Evolutionary conservation across 2,329 filamentous ascomycete genomes (phyloP), one percentile per base, ranked within the genome.

Genomic region (Paraphaeosphaeria sporulosa): DNA sequence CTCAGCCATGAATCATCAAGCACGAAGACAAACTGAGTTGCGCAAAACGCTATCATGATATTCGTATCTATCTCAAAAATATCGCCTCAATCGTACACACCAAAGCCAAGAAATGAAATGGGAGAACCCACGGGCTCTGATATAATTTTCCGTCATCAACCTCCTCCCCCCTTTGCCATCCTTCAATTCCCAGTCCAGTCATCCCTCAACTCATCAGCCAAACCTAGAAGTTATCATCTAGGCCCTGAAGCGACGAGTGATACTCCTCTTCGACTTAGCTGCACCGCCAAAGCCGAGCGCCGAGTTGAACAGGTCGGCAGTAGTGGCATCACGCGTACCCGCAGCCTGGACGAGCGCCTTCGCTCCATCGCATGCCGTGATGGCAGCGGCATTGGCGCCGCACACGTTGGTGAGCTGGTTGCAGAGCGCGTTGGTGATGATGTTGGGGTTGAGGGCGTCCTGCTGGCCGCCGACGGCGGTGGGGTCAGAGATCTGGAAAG

Each of bases 391-490:
- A 71, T 87, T 88, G 55, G 88, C 88, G 42, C 81, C 79, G 78
- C 89, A 91, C 40, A 88, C 86, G 78, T 90, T 90, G 71, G 77
- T 83, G 60, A 91, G 83, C 79, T 90, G 87, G 76, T 91, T 88
- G 77, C 86, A 88, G 75, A 91, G 87, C 62, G 87, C 85, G 83
- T 89, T 90, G 74, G 87, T 89, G 81, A 91, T 91, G 81, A 91
- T 91, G 80, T 86, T 86, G 58, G 88, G 88, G 85, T 91, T 90
- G 48, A 90, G 81, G 9, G 88, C 88, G 72, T 90, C 89, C 69
- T 87, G 78, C 77, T 91, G 88, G 54, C 85, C 85, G 71, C 86
- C 80, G 65, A 83, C 83, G 59, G 89, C 84, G 19, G 85, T 78
- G 9, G 86, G 79, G 72, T 91, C 89, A 50, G 84, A 84, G 54